phyloP scores from a whole-genome alignment of 129 eudicot species.

The Artemisia tridentata region DNA sequence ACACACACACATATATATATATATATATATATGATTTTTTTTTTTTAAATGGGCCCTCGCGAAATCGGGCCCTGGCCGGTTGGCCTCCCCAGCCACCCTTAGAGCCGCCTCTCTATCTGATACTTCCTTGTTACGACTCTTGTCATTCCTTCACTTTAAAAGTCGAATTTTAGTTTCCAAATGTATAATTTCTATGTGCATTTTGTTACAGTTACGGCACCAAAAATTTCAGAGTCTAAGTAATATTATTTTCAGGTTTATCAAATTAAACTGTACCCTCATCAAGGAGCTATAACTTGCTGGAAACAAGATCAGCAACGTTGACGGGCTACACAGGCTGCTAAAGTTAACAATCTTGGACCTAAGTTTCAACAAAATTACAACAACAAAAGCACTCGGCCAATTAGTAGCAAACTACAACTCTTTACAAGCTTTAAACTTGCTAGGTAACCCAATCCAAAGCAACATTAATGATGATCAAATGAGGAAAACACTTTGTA shows the following conservation, averaged over 20 bases:
- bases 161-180: not conserved
- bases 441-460: conserved; percentile 79
- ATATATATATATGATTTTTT: too few species aligned
- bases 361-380: conserved; percentile 88
- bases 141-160: not conserved
- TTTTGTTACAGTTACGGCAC: not conserved
- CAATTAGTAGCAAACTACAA: conserved; percentile 85
- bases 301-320: conserved; percentile 83
- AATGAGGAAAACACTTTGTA: conserved; percentile 60
- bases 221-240: not conserved
- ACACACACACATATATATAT: too few species aligned
- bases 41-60: too few species aligned
- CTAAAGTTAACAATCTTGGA: conserved; percentile 70
- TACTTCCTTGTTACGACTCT: not conserved
- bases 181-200: too few species aligned
- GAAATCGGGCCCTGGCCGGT: too few species aligned
- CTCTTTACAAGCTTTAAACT: conserved; percentile 69
- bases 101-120: too few species aligned
- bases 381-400: conserved; percentile 80
- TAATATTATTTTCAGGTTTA: conserved; percentile 48
- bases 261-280: conserved; percentile 65
- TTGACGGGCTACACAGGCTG: conserved; percentile 87
- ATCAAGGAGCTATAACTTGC: conserved; percentile 83
- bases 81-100: too few species aligned
- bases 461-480: conserved; percentile 68